These are phyloP conservation scores for Fusarium sp. DNA, from an alignment of 2,329 filamentous ascomycete genomes.

Conservation along the genomic window DNA sequence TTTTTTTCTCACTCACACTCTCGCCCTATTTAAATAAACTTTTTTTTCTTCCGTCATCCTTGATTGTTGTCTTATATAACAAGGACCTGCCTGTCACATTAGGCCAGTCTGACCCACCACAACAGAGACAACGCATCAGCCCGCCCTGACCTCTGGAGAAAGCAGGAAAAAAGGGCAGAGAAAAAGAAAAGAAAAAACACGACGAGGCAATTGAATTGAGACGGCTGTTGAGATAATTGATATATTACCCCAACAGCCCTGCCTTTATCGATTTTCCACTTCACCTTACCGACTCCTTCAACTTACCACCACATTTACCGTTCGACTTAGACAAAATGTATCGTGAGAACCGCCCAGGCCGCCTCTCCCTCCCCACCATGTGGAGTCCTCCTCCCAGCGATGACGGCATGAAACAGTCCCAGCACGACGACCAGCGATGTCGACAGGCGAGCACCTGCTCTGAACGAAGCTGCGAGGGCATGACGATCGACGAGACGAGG, in stretches of 20 bases:
- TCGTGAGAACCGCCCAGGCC: conserved; percentile 42
- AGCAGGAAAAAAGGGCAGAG: conserved; percentile 17
- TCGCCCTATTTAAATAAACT: background rate
- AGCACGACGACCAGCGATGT: conserved; percentile 27
- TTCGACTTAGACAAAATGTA: conserved; percentile 37
- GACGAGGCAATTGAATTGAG: background rate
- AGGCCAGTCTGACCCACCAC: conserved; percentile 39
- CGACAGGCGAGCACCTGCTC: conserved; percentile 51
- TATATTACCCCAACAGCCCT: conserved; percentile 25
- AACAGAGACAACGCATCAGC: conserved; percentile 46
- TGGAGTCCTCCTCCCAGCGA: conserved; percentile 40
- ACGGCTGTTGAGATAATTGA: conserved; percentile 9
- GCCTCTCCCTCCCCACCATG: conserved; percentile 41
- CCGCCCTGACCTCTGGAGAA: conserved; percentile 26
- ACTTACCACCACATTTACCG: background rate
- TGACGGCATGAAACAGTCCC: conserved; percentile 34
- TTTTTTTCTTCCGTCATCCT: background rate
- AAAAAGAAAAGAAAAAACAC: conserved; percentile 6
- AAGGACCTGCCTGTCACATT: conserved; percentile 39
- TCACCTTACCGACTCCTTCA: background rate
- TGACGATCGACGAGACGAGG: conserved; percentile 57
- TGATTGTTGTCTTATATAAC: conserved; percentile 26
- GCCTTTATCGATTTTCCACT: background rate
- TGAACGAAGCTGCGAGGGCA: conserved; percentile 51
- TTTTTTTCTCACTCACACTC: background rate